These are phyloP conservation scores for Metarhizium brunneum DNA, from an alignment of 2,329 filamentous ascomycete species.

Conservation along the genomic window DNA sequence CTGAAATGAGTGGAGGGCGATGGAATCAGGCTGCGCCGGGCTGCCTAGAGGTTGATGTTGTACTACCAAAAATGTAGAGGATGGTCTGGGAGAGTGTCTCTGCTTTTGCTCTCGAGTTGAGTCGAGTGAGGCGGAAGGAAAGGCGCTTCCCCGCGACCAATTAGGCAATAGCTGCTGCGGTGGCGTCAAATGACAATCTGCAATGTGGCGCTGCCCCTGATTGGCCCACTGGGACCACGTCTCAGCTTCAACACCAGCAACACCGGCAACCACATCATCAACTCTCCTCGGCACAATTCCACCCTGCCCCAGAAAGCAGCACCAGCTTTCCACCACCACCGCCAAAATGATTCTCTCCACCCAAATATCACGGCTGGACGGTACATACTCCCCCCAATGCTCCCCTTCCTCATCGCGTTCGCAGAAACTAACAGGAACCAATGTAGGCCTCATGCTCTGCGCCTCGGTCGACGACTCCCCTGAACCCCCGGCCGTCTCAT, in stretches of 20 bases:
- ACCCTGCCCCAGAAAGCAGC: neutral
- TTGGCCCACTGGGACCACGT: too few species aligned
- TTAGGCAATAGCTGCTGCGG: too few species aligned
- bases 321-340: neutral
- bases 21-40: too few species aligned
- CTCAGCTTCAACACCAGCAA: neutral
- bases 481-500: constrained; percentile 51
- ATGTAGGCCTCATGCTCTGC: constrained; percentile 79
- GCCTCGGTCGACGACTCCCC: constrained; percentile 78
- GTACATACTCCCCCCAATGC: constrained; percentile 33
- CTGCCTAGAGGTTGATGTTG: too few species aligned
- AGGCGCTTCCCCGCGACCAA: too few species aligned
- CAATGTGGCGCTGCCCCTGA: too few species aligned
- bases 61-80: too few species aligned
- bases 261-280: constrained; percentile 2
- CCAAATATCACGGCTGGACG: constrained; percentile 88
- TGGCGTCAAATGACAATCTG: too few species aligned
- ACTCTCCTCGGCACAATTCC: neutral
- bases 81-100: too few species aligned
- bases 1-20: too few species aligned
- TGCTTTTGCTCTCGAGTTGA: too few species aligned
- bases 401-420: neutral
- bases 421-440: constrained; percentile 10
- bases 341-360: constrained; percentile 77
- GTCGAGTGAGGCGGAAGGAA: too few species aligned